Base-by-base conservation (phyloP, 306 rosid species). In the Bauhinia variegata region DNA sequence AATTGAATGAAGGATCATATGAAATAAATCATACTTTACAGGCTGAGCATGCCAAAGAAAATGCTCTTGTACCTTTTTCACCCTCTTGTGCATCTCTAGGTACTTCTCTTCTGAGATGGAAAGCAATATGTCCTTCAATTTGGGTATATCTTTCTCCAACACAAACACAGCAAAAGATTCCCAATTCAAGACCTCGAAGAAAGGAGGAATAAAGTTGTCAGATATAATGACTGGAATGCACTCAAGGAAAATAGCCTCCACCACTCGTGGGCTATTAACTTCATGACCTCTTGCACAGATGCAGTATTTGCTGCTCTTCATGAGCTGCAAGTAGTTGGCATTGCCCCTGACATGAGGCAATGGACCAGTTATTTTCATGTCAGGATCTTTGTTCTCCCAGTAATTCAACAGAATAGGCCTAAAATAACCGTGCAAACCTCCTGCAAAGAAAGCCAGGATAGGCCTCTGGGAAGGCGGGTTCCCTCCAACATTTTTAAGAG, bases 271-370 rank as follows among this genome's bases (percentile, higher is more conserved):
- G 50, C 99, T 95, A 73, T 95, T 90, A 42, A 95, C 99, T 70
- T 95, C 99, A 4, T 83, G 95, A 1, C 99, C 99, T 71, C 88
- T 88, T 28, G 97, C 96, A 28, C 99, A 95, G 4, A 95, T 88
- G 75, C 99, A 95, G 78, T 77, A 95, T 70, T 85, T 90, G 86
- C 97, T 90, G 76, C 73, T 88, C 89, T 82, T 91, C 97, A 95
- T 88, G 66, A 77, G 73, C 14, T 78, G 60, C 3, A 75, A 36
- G 70, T 90, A 95, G 83, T 85, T 85, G 72, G 15, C 75, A 13
- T 84, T 75, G 42, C 85, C 86, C 71, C 74, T 86, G 19, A 49
- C 86, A 62, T 82, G 76, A 0, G 92, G 95, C 73, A 90, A 71
- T 0, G 50, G 74, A 4, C 88, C 84, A 0, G 81, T 67, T 57